These are phyloP conservation scores for Pilobolus umbonatus DNA, from an alignment of 192 early-diverging fungal genomes.

Conservation along the genomic window DNA sequence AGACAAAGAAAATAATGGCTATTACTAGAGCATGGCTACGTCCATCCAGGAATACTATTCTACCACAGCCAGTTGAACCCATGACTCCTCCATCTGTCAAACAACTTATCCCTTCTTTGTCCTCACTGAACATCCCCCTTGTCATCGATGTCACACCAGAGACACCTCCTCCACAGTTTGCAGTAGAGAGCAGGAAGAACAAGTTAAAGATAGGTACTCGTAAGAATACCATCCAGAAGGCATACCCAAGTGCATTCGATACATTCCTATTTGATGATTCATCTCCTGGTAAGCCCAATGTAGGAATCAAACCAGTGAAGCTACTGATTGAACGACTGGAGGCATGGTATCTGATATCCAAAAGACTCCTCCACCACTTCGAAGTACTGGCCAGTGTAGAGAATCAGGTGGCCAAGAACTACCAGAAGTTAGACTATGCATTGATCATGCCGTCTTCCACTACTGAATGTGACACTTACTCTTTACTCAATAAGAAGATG, in stretches of 20 bases:
- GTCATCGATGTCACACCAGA: not conserved
- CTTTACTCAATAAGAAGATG: not conserved
- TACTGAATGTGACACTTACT: not conserved
- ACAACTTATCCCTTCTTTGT: conserved; percentile 12
- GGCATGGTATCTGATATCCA: conserved; percentile 17
- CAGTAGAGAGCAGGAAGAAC: not conserved
- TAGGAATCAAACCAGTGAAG: conserved; percentile 21
- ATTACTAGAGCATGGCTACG: not conserved
- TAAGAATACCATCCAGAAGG: conserved; percentile 1
- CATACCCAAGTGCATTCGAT: not conserved
- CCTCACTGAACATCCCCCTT: conserved; percentile 13
- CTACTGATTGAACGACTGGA: conserved; percentile 20
- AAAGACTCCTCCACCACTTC: conserved; percentile 19
- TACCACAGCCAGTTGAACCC: not conserved
- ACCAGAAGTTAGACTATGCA: conserved; percentile 5
- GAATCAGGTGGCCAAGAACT: conserved; percentile 12
- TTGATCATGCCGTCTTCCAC: not conserved
- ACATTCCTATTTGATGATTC: not conserved
- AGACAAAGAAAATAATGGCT: not conserved
- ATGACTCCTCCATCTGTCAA: conserved; percentile 2
- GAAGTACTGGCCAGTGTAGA: conserved; percentile 14
- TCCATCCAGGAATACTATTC: not conserved
- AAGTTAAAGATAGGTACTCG: not conserved
- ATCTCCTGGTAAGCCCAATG: not conserved
- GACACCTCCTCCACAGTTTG: conserved; percentile 8